Conservation (phyloP, 2,329 filamentous ascomycete genomes). For the Fusarium continuum region DNA sequence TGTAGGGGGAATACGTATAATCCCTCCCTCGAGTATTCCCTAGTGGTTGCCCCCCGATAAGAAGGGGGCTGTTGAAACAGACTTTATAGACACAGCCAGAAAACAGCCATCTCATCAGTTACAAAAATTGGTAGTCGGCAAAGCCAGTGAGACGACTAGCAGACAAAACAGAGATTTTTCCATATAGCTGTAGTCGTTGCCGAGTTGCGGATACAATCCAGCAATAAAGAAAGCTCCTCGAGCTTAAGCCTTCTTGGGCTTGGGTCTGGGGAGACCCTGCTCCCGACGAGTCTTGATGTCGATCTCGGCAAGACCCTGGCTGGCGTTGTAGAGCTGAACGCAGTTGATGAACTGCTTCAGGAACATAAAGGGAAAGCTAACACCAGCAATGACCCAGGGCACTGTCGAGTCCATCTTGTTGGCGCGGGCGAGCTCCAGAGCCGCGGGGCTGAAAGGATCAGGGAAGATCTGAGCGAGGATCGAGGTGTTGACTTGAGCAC, state of each 20-base stretch:
- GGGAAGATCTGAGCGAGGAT: conserved; percentile 80
- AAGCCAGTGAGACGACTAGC: not conserved
- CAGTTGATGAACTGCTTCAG: conserved; percentile 95
- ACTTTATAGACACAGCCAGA: conserved; percentile 14
- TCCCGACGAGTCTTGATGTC: conserved; percentile 72
- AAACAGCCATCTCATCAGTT: conserved; percentile 5
- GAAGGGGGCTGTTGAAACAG: conserved; percentile 28
- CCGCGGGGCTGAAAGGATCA: conserved; percentile 90
- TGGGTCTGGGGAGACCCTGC: conserved; percentile 61
- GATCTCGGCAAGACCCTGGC: conserved; percentile 91
- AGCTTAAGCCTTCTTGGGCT: conserved; percentile 47
- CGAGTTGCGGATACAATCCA: not conserved
- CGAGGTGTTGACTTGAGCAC: conserved; percentile 74
- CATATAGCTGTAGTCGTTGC: not conserved
- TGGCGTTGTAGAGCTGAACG: conserved; percentile 92
- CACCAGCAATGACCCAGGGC: conserved; percentile 76
- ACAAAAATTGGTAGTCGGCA: conserved; percentile 1
- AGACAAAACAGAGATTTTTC: not conserved
- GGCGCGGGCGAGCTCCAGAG: conserved; percentile 88
- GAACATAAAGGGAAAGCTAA: conserved; percentile 88
- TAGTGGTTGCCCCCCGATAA: conserved; percentile 25
- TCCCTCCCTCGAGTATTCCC: conserved; percentile 34
- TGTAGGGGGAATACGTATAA: conserved; percentile 26
- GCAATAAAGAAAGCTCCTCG: not conserved
- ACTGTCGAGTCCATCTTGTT: conserved; percentile 86